Percentiles rank a stretch among this genome's conserved stretches.
phyloP scores from a whole-genome alignment of 2,329 filamentous ascomycete species.

The Didymella arachidicola region DNA sequence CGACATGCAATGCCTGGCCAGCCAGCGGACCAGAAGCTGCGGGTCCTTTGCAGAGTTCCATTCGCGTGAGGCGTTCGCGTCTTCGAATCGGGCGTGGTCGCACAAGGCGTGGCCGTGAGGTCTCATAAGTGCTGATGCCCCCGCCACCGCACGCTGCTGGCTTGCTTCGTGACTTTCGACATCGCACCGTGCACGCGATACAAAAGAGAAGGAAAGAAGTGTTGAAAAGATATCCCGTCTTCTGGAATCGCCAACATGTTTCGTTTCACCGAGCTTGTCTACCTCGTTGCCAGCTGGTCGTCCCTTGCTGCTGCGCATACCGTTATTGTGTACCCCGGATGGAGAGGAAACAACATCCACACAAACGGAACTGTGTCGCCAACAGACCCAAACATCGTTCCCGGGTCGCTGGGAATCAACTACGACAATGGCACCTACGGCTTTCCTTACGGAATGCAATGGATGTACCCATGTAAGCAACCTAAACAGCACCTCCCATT shows the following conservation, averaged over 20 bases:
- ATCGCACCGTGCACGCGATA: slow-evolving; percentile 15
- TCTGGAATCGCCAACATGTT: slow-evolving; percentile 38
- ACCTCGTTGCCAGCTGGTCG: slow-evolving; percentile 46
- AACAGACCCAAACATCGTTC: slow-evolving; percentile 45
- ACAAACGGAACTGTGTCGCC: slow-evolving; percentile 69
- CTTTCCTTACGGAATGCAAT: slow-evolving; percentile 91
- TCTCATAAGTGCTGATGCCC: slow-evolving; percentile 40
- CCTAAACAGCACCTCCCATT: background rate
- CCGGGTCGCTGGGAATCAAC: slow-evolving; percentile 56
- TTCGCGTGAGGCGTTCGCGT: slow-evolving; percentile 25
- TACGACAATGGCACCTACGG: slow-evolving; percentile 54
- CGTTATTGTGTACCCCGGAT: slow-evolving; percentile 86
- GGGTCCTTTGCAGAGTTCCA: slow-evolving; percentile 17
- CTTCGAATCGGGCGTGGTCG: slow-evolving; percentile 25
- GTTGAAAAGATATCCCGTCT: slow-evolving; percentile 1
- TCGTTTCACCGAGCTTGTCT: slow-evolving; percentile 44
- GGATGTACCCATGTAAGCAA: slow-evolving; percentile 88
- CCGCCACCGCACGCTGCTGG: slow-evolving; percentile 40
- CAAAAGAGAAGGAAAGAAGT: slow-evolving; percentile 13
- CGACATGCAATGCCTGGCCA: slow-evolving; percentile 43
- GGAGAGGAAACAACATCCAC: slow-evolving; percentile 84
- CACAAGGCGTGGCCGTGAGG: slow-evolving; percentile 30
- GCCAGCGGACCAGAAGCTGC: slow-evolving; percentile 27
- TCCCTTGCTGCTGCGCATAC: slow-evolving; percentile 70
- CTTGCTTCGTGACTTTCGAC: slow-evolving; percentile 20